These are phyloP conservation scores for Kodamaea fungicola DNA, from an alignment of 1,139 yeast species.

Conservation along the genomic window DNA sequence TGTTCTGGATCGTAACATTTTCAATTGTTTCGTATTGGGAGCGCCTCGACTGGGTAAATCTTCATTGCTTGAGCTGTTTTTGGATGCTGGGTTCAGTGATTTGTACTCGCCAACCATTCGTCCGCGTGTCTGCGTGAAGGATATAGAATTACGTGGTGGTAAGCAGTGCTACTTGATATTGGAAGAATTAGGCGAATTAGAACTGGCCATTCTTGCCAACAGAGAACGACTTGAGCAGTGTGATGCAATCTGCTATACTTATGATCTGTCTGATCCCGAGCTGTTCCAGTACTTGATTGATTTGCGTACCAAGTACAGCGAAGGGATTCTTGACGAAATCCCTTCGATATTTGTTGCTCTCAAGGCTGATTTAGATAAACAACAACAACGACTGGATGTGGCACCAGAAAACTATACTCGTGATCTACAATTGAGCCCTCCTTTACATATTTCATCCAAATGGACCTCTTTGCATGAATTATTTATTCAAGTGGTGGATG, in stretches of 20 bases:
- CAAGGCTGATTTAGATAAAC: constrained; percentile 92
- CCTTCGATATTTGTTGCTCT: constrained; percentile 89
- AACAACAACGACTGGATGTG: constrained; percentile 79
- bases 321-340: constrained; percentile 51
- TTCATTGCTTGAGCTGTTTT: constrained; percentile 74
- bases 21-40: constrained; percentile 85
- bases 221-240: constrained; percentile 72
- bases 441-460: constrained; percentile 80
- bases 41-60: constrained; percentile 85
- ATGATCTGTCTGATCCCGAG: constrained; percentile 94
- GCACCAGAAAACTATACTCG: constrained; percentile 89
- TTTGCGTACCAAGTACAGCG: constrained; percentile 54
- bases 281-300: constrained; percentile 82
- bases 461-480: constrained; percentile 90
- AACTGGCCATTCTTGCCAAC: constrained; percentile 76
- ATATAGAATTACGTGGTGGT: constrained; percentile 93
- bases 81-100: constrained; percentile 71
- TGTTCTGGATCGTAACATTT: constrained; percentile 81
- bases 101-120: constrained; percentile 77
- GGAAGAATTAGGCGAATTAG: constrained; percentile 87
- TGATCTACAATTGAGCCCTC: constrained; percentile 55
- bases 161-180: constrained; percentile 89
- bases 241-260: constrained; percentile 84
- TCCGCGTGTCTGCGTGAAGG: constrained; percentile 81
- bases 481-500: constrained; percentile 83